Base-by-base conservation (phyloP, 768 basidiomycete genomes). In the Phanerodontia chrysosporium region DNA sequence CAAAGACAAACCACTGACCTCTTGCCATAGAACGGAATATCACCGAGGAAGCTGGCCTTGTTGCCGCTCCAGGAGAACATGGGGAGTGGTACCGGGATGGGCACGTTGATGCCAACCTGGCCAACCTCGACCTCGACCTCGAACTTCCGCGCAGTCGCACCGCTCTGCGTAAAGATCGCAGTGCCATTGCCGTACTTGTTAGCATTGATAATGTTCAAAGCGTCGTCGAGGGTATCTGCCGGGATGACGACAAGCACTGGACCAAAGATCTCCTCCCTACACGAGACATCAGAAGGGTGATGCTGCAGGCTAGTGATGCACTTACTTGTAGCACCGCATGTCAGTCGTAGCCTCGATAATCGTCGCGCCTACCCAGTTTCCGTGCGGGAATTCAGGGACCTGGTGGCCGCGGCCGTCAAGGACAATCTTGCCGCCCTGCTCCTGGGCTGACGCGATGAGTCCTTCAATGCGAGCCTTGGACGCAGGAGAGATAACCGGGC, bases 21-120 rank as follows among this genome's bases (percentile, higher is more conserved):
- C 73, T 89, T 90, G 28, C 95, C 95, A 65, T 97, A 97, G 77
- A 97, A 95, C 4, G 87, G 86, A 46, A 93, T 83, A 68, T 95
- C 92, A 24, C 94, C 94, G 57, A 95, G 74, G 66, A 84, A 84
- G 66, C 89, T 92, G 42, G 77, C 86, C 79, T 95, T 96, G 76
- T 95, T 96, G 27, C 97, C 96, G 66, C 90, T 93, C 93, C 93
- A 96, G 28, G 92, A 84, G 76, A 97, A 98, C 91, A 97, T 95
- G 16, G 90, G 89, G 57, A 89, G 75, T 46, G 96, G 96, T 5
- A 99, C 96, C 14, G 94, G 91, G 52, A 93, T 93, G 3, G 92
- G 90, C 9, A 95, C 87, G 69, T 95, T 98, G 71, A 98, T 85
- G 45, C 96, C 96, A 67, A 99, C 84, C 73, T 92, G 94, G 24